phyloP scores from a whole-genome alignment of 2,329 filamentous ascomycete genomes.

The Aspergillus luchuensis region DNA sequence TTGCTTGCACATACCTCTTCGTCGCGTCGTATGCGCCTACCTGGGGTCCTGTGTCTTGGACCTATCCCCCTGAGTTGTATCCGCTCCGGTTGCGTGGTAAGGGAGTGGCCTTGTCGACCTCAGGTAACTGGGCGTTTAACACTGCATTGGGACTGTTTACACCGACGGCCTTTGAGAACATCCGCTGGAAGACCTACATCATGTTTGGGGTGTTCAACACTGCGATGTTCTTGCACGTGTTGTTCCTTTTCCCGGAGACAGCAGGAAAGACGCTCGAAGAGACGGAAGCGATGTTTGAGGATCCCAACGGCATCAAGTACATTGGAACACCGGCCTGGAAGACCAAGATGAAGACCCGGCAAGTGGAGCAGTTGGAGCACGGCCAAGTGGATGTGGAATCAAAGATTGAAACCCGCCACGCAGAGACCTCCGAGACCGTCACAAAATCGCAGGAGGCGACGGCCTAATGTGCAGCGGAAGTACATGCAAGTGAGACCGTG shows the following conservation, averaged over 20 bases:
- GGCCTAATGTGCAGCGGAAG: neutral
- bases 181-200: conserved; percentile 63
- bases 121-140: conserved; percentile 62
- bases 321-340: conserved; percentile 44
- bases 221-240: conserved; percentile 65
- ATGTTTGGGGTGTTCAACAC: conserved; percentile 71
- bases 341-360: conserved; percentile 30
- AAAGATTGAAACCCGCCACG: neutral
- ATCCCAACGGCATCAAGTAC: conserved; percentile 32
- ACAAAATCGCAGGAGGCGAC: neutral
- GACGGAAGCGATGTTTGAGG: conserved; percentile 69
- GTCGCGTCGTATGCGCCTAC: conserved; percentile 61
- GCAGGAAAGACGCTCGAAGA: conserved; percentile 74
- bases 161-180: conserved; percentile 54
- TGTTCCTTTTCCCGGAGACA: conserved; percentile 67
- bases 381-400: neutral
- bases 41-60: conserved; percentile 60
- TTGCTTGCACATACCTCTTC: conserved; percentile 70
- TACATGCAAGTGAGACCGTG: neutral
- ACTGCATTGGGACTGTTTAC: conserved; percentile 51
- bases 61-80: conserved; percentile 58
- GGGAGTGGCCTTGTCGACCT: conserved; percentile 60
- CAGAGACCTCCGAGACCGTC: neutral
- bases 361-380: conserved; percentile 16
- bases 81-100: conserved; percentile 60